Conservation (phyloP, 805 yeast species). For the Starmera quercuum region DNA sequence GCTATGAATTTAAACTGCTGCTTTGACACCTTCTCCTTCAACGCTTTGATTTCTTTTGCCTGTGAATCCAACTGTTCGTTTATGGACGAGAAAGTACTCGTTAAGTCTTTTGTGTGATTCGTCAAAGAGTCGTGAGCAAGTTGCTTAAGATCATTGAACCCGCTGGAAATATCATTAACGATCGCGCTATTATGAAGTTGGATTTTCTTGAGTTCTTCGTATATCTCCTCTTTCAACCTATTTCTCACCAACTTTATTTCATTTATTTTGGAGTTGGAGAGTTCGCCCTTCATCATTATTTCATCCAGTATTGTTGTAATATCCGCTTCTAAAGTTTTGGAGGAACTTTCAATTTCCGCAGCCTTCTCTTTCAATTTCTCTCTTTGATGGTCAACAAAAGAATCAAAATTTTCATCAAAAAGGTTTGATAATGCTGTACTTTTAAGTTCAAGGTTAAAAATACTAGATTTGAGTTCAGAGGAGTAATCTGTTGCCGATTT, state of each 20-base stretch:
- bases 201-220: constrained; percentile 10
- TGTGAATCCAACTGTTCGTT: constrained; percentile 12
- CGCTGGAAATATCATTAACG: constrained; percentile 2
- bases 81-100: constrained; percentile 5
- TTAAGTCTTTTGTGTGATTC: neutral
- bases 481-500: constrained; percentile 1
- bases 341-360: constrained; percentile 1
- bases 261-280: constrained; percentile 6
- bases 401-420: constrained; percentile 10
- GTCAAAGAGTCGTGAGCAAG: constrained; percentile 1
- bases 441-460: constrained; percentile 2
- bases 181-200: constrained; percentile 4
- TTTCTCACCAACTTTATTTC: constrained; percentile 9
- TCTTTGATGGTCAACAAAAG: constrained; percentile 8
- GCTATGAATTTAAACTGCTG: constrained; percentile 9
- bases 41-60: constrained; percentile 9
- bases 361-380: constrained; percentile 7
- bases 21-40: constrained; percentile 7
- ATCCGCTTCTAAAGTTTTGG: constrained; percentile 1
- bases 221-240: constrained; percentile 10
- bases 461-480: neutral
- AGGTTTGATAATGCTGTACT: constrained; percentile 8
- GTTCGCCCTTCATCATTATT: neutral
- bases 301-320: constrained; percentile 5
- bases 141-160: constrained; percentile 6